phyloP scores from a whole-genome alignment of 2,329 filamentous ascomycete genomes.

The Huntiella bhutanensis region DNA sequence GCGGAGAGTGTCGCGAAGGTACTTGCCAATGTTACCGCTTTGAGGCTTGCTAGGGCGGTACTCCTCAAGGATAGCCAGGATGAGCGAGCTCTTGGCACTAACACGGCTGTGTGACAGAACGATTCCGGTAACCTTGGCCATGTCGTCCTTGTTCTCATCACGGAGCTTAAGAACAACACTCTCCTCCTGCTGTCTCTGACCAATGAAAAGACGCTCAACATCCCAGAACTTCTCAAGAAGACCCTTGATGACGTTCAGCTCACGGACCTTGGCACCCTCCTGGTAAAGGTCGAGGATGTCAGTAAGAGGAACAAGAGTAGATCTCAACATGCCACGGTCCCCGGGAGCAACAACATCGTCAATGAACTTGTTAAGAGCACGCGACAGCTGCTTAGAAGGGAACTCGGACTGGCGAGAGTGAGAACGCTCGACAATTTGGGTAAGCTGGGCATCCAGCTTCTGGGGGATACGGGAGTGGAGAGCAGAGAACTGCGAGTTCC shows the following conservation, averaged over 20 bases:
- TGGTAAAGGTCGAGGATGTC: constrained; percentile 62
- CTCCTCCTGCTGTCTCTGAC: constrained; percentile 70
- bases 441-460: constrained; percentile 68
- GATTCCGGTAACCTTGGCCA: constrained; percentile 63
- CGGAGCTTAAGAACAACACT: constrained; percentile 84
- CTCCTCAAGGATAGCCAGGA: constrained; percentile 79
- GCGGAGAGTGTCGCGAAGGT: constrained; percentile 65
- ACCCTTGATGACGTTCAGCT: constrained; percentile 62
- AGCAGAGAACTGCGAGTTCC: constrained; percentile 86
- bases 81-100: constrained; percentile 79
- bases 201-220: constrained; percentile 75
- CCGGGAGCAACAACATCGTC: constrained; percentile 60
- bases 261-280: constrained; percentile 79
- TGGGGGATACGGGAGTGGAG: constrained; percentile 95
- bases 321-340: constrained; percentile 56
- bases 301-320: constrained; percentile 55
- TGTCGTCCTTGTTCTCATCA: constrained; percentile 91
- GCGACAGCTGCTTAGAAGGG: constrained; percentile 70
- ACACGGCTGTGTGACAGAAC: constrained; percentile 90
- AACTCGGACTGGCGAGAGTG: constrained; percentile 68
- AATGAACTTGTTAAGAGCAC: constrained; percentile 72
- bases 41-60: constrained; percentile 91
- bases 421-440: constrained; percentile 70
- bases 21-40: constrained; percentile 71
- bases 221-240: constrained; percentile 68